phyloP scores from a whole-genome alignment of 192 early-diverging fungal genomes.

The Backusella circina region DNA sequence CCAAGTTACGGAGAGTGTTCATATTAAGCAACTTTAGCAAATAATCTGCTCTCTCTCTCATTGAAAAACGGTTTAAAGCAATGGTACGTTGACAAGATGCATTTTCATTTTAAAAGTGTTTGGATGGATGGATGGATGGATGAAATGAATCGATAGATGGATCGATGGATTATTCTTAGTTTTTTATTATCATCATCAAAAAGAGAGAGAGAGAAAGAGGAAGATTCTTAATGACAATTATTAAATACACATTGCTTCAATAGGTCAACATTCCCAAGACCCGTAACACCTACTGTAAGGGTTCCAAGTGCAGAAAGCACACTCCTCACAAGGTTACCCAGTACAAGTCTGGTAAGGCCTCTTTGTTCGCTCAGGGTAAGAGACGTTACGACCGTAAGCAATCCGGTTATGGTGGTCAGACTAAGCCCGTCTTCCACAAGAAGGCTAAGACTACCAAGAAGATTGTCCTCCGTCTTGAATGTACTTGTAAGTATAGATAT shows the following conservation, averaged over 20 bases:
- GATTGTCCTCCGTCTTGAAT: conserved; percentile 98
- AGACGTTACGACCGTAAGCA: conserved; percentile 74
- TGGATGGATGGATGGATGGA: neutral
- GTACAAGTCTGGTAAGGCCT: conserved; percentile 99
- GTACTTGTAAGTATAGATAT: conserved; percentile 48
- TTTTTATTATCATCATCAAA: neutral
- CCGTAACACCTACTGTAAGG: conserved; percentile 99
- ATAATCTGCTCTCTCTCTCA: conserved; percentile 2
- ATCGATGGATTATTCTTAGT: neutral
- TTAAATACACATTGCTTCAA: neutral
- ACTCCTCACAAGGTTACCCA: conserved; percentile 99
- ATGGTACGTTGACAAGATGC: neutral
- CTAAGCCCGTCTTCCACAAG: conserved; percentile 99
- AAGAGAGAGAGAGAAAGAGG: neutral
- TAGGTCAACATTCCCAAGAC: conserved; percentile 99
- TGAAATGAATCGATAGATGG: neutral
- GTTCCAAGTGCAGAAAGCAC: conserved; percentile 96
- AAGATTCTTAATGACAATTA: neutral
- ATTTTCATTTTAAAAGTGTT: neutral
- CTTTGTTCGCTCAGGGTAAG: conserved; percentile 98
- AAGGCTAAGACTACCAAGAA: conserved; percentile 99
- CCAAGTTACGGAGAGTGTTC: neutral
- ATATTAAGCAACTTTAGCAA: neutral
- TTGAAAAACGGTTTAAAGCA: conserved; percentile 4
- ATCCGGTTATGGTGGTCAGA: conserved; percentile 99